Conservation (phyloP, 1,284 basidiomycete species). For the Boletus sp. region DNA sequence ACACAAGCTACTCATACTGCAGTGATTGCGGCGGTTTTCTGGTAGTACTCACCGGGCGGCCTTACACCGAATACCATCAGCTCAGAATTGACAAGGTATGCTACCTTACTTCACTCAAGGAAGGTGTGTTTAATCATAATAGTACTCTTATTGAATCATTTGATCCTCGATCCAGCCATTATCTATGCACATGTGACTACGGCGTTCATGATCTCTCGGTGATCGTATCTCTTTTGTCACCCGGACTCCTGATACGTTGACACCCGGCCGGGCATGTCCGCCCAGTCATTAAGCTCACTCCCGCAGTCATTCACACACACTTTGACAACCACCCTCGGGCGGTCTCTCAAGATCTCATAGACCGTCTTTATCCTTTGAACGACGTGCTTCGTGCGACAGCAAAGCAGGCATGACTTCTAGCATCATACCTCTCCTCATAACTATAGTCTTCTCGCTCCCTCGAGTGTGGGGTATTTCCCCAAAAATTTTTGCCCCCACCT, state of each 20-base stretch:
- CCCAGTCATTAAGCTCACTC: neutral
- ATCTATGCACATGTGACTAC: neutral
- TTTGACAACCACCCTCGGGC: neutral
- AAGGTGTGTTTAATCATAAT: no score
- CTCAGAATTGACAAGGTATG: no score
- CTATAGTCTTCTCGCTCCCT: neutral
- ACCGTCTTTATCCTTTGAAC: neutral
- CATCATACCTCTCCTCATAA: conserved; percentile 1
- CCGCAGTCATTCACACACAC: neutral
- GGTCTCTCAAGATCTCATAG: neutral
- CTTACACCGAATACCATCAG: no score
- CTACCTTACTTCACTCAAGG: no score
- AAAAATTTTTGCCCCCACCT: conserved; percentile 3
- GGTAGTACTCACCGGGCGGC: no score
- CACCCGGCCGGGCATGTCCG: conserved; percentile 7
- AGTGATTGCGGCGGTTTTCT: no score
- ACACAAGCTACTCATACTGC: no score
- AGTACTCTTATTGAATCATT: no score
- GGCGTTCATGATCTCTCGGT: neutral
- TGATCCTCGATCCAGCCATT: no score
- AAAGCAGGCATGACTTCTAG: conserved; percentile 7
- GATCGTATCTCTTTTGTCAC: conserved; percentile 7
- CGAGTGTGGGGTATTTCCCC: conserved; percentile 8
- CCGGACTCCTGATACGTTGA: neutral
- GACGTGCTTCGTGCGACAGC: neutral